Base-by-base conservation (phyloP, 352 stramenopile genomes). In the Globisporangium abappressorium region DNA sequence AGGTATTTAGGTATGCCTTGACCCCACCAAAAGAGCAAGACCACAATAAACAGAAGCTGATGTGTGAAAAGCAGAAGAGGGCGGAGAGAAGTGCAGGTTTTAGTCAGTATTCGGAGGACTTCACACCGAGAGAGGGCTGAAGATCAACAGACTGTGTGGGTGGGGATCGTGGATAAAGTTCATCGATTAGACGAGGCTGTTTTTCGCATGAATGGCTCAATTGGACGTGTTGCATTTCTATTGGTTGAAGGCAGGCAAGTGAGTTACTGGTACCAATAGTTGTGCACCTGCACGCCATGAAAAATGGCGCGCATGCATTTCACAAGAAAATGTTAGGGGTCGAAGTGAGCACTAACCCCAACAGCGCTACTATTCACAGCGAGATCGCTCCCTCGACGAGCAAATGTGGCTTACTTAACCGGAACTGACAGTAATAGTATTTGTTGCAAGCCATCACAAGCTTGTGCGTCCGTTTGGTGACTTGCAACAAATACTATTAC, bases 141-240 rank as follows among this genome's bases (percentile, higher is more conserved):
- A 51, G 43, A 7, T 47, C 41, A 47, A 47, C 15, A 47, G 38
- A 20, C 15, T 9, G 5, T n/a, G 14, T n/a, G 41, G 14, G 4
- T 9, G 12, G 14, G 14, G 41, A 47, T 47, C 41, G 43, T 51
- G 43, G 43, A 51, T 51, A 20, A 47, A 12, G 6, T 51, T 51
- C 14, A n/a, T n/a, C 41, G 41, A 47, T 11, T 51, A 22, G 43
- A 51, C 43, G 43, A 51, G 15, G 43, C 18, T n/a, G 43, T 51
- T 51, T 51, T 51, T 51, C 43, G 43, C 43, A 51, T 51, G 41
- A 47, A 47, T n/a, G 43, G 43, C 43, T 51, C 43, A 51, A 51
- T 51, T 18, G 2, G 18, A 51, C 43, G 43, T 51, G 43, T 51
- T 51, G 18, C 43, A 22, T 51, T 51, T 22, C 43, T 22, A 51